Evolutionary conservation across 1,139 yeast genomes (phyloP).

Genomic region (Pichia sp.): DNA sequence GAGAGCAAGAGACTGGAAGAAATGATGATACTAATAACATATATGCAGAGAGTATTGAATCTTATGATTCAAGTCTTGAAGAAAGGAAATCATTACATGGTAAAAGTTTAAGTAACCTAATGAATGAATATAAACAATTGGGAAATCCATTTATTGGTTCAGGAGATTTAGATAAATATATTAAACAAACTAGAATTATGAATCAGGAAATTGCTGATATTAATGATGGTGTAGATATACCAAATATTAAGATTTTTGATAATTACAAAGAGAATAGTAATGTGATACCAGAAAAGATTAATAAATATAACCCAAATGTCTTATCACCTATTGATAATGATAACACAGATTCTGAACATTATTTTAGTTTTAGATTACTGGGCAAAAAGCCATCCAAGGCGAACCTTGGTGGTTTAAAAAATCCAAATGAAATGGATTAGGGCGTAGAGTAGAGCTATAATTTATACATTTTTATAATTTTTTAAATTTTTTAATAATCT

Average conservation of each 20-base stretch:
- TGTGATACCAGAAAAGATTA: too few species aligned
- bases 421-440: slow-evolving; percentile 1
- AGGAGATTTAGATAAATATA: slow-evolving; percentile 9
- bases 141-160: slow-evolving; percentile 8
- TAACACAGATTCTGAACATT: slow-evolving; percentile 6
- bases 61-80: background rate
- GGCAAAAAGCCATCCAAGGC: slow-evolving; percentile 10
- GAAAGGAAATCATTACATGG: background rate
- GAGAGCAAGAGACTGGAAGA: too few species aligned
- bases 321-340: slow-evolving; percentile 1
- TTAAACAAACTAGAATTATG: slow-evolving; percentile 7
- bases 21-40: too few species aligned
- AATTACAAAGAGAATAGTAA: too few species aligned
- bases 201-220: background rate
- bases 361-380: slow-evolving; percentile 5
- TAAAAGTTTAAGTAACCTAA: background rate
- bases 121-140: slow-evolving; percentile 5
- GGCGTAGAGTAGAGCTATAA: too few species aligned
- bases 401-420: slow-evolving; percentile 16
- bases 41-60: too few species aligned
- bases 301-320: background rate
- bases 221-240: background rate
- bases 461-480: slow-evolving; percentile 2
- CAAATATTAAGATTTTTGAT: slow-evolving; percentile 1
- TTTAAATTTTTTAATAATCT: slow-evolving; percentile 18